Base-by-base conservation (phyloP, 2,329 filamentous ascomycete genomes). In the Sporothrix mexicana region DNA sequence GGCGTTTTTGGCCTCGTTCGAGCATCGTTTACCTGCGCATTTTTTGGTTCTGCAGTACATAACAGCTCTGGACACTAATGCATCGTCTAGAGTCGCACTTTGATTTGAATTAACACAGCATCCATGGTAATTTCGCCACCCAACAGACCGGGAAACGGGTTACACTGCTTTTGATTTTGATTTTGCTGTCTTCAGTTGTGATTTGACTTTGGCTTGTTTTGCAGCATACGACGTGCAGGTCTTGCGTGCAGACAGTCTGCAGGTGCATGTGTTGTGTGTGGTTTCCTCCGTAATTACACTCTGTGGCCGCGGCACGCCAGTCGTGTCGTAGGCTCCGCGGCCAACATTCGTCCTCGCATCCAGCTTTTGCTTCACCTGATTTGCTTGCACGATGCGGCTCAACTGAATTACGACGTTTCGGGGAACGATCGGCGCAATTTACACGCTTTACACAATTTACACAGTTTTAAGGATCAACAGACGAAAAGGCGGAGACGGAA, bases 311-410 rank as follows among this genome's bases (percentile, higher is more conserved):
- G 59, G 59, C 59, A 62, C 59, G 36, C 59, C 59, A 12, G 59
- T 62, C 17, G 59, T 62, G 30, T 62, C 59, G 30, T 62, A 43
- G n/a, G 59, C 59, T 62, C 59, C 59, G 10, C 57, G 57, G 17
- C 36, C 30, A 10, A 43, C 3, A 13, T 62, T 62, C 36, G 17
- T 43, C 30, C 20, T 15, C 59, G 20, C 30, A 30, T 59, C 15
- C 25, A 36, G 45, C 49, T 17, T n/a, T 17, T 51, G 12, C n/a
- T 51, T 51, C 47, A 7, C 47, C 12, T 51, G 47, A 17, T 51
- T 30, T 61, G 7, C 47, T 51, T 53, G 17, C 59, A 43, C 30
- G 8, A 43, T 62, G 59, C 59, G 59, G 59, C 59, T 62, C 59
- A 62, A 62, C 30, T 23, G 55, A 10, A 30, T 23, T 57, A 57